Evolutionary conservation across 192 early-diverging fungal species (phyloP).

Genomic region (Coemansia sp.): DNA sequence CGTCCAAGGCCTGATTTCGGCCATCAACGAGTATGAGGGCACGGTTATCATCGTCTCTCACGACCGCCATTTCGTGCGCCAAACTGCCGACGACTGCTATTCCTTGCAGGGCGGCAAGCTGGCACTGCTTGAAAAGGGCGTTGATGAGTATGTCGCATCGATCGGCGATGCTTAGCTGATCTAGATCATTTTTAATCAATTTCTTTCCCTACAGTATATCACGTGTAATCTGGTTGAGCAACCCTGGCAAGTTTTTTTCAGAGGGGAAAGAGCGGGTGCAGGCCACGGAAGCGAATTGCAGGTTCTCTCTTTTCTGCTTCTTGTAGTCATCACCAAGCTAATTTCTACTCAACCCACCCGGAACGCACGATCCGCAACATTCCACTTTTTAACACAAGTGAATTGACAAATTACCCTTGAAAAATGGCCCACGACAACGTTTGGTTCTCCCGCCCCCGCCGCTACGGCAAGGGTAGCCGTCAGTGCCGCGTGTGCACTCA

Average conservation of each 20-base stretch:
- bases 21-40: slow-evolving; percentile 69
- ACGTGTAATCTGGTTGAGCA: not conserved
- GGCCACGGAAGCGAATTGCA: not conserved
- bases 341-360: slow-evolving; percentile 16
- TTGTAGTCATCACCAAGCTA: not conserved
- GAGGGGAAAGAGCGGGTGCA: not conserved
- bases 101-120: slow-evolving; percentile 56
- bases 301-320: slow-evolving; percentile 32
- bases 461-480: slow-evolving; percentile 97
- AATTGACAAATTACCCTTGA: slow-evolving; percentile 43
- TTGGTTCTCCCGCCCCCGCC: slow-evolving; percentile 97
- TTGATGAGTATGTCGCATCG: slow-evolving; percentile 61
- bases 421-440: slow-evolving; percentile 95
- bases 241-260: not conserved
- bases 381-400: slow-evolving; percentile 8
- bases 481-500: slow-evolving; percentile 98
- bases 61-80: slow-evolving; percentile 82
- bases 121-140: slow-evolving; percentile 60
- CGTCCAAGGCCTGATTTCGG: slow-evolving; percentile 69
- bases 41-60: slow-evolving; percentile 82
- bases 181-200: not conserved
- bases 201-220: slow-evolving; percentile 16
- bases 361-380: slow-evolving; percentile 12
- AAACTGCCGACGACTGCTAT: slow-evolving; percentile 57
- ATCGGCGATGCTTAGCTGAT: slow-evolving; percentile 7